Base-by-base conservation (phyloP, 352 stramenopile species). In the Phytophthora citrophthora region DNA sequence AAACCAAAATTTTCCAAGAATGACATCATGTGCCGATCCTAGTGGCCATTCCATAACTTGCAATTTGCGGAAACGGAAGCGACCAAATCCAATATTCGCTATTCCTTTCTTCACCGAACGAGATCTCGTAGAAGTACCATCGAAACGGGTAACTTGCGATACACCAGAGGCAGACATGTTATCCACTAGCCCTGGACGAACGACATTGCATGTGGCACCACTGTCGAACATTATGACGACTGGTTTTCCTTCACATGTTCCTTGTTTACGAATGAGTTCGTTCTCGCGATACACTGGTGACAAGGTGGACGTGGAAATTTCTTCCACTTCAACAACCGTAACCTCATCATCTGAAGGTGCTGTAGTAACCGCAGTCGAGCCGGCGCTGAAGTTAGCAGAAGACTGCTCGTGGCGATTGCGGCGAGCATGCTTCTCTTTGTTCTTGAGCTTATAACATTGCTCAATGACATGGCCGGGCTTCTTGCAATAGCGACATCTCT, bases 161-260 rank as follows among this genome's bases (percentile, higher is more conserved):
- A 64, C 47, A n/a, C n/a, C 38, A 26, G 34, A 45, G 16, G 24
- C 10, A 15, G 16, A 18, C 5, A 31, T 54, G 12, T 57, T 48
- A 18, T 41, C n/a, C 1, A 65, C 41, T 36, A 49, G 36, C 18
- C 56, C 56, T 48, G 47, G 57, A 18, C 40, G 48, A 59, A 59
- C 24, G 12, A 54, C 53, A 46, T 63, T 63, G 46, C 46, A 54
- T 29, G 51, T 63, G 18, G 61, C 27, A 39, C 38, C 53, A 38
- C 24, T 63, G 52, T 69, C 46, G 38, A 69, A 48, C 61, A 69
- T 59, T 18, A 69, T 58, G 10, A 32, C 18, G 44, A 59, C 52
- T 41, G 20, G 43, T 58, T 58, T 58, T 6, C 54, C 60, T 48
- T 68, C 36, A 45, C 32, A 61, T 40, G 31, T 60, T 15, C 50